Conservation (phyloP, 768 basidiomycete genomes). For the Candolleomyces efflorescens region DNA sequence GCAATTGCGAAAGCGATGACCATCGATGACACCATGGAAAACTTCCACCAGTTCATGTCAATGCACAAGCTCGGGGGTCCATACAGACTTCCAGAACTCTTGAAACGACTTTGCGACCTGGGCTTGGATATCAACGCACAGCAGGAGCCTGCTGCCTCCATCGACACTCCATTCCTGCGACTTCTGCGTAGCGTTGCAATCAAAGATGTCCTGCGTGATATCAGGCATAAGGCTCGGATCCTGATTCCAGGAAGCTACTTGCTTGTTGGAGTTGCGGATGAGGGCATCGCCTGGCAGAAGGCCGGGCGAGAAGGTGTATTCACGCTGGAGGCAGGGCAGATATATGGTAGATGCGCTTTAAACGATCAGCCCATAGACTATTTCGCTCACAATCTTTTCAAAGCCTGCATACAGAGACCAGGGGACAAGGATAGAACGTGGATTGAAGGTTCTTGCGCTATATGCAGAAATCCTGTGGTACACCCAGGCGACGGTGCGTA, state of each 20-base stretch:
- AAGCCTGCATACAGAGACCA: slow-evolving; percentile 58
- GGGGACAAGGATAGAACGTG: slow-evolving; percentile 46
- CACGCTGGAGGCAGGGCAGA: slow-evolving; percentile 48
- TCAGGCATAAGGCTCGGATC: slow-evolving; percentile 76
- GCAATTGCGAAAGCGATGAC: slow-evolving; percentile 55
- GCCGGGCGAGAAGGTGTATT: slow-evolving; percentile 52
- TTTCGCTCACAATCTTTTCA: neutral
- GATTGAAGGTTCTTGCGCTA: slow-evolving; percentile 56
- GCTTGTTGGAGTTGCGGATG: slow-evolving; percentile 80
- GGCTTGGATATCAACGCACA: slow-evolving; percentile 43
- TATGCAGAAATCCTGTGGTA: slow-evolving; percentile 69
- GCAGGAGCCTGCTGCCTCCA: slow-evolving; percentile 23
- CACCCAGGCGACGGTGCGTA: slow-evolving; percentile 69
- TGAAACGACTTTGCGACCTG: slow-evolving; percentile 45
- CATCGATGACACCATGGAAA: slow-evolving; percentile 51
- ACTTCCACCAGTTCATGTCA: slow-evolving; percentile 46
- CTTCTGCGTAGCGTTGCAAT: slow-evolving; percentile 58
- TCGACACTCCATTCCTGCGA: slow-evolving; percentile 55
- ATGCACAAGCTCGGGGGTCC: slow-evolving; percentile 38
- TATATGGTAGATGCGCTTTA: slow-evolving; percentile 51
- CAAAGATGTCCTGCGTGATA: slow-evolving; percentile 61
- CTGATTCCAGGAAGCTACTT: slow-evolving; percentile 62
- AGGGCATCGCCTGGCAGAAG: slow-evolving; percentile 60
- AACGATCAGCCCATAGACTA: neutral
- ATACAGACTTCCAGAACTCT: slow-evolving; percentile 48